A percentile compares a stretch with the other conserved stretches of the same genome.
These are phyloP conservation scores for Letharia lupina DNA, from an alignment of 495 filamentous ascomycete genomes.

Conservation along the genomic window DNA sequence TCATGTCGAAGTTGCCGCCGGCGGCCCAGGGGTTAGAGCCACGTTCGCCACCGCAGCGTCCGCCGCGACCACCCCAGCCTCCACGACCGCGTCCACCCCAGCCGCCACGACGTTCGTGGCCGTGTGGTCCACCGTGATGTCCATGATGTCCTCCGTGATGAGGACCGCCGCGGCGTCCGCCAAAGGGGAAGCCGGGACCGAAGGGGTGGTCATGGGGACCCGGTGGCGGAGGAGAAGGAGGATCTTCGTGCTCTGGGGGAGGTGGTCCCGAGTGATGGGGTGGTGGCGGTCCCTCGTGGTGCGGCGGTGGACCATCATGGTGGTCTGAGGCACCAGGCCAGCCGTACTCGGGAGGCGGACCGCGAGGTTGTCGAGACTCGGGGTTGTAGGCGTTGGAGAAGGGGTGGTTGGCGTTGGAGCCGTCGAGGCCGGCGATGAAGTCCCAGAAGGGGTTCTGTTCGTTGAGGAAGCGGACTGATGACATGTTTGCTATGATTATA, in stretches of 20 bases:
- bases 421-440: slow-evolving; percentile 29
- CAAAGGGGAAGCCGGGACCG: slow-evolving; percentile 25
- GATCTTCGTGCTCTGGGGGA: slow-evolving; percentile 21
- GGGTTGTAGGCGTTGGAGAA: slow-evolving; percentile 32
- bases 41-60: slow-evolving; percentile 20
- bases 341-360: slow-evolving; percentile 13
- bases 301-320: background rate
- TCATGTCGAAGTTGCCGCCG: slow-evolving; percentile 33
- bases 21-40: slow-evolving; percentile 17
- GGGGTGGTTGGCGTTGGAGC: slow-evolving; percentile 28
- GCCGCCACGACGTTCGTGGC: slow-evolving; percentile 20
- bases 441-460: slow-evolving; percentile 34
- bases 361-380: slow-evolving; percentile 19
- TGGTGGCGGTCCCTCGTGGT: background rate
- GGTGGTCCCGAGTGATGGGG: slow-evolving; percentile 2
- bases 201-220: slow-evolving; percentile 20
- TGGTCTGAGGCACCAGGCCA: slow-evolving; percentile 1
- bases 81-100: slow-evolving; percentile 23
- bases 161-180: slow-evolving; percentile 18
- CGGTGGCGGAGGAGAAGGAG: slow-evolving; percentile 21
- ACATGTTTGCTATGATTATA: slow-evolving; percentile 9
- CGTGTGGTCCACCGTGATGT: slow-evolving; percentile 9
- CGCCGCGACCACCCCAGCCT: slow-evolving; percentile 19
- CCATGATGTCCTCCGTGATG: slow-evolving; percentile 16
- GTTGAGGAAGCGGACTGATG: slow-evolving; percentile 33